These are phyloP conservation scores for Dryas drummondii DNA, from an alignment of 306 rosid species.

Conservation along the genomic window DNA sequence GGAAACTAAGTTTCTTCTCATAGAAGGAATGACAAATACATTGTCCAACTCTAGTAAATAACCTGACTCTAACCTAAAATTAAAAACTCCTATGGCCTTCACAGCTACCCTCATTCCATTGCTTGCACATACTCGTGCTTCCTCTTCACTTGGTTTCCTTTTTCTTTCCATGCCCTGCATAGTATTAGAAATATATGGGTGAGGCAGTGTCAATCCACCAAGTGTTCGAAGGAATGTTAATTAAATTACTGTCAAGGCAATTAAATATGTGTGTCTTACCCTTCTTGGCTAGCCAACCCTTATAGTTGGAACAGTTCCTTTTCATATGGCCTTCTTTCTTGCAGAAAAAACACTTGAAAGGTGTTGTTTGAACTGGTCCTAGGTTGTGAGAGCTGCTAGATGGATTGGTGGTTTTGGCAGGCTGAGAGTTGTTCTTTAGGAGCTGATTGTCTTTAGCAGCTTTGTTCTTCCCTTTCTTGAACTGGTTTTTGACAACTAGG, in stretches of 20 bases:
- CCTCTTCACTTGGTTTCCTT: neutral
- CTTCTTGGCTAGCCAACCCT: conserved; percentile 3
- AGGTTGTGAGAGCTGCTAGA: too few relatives aligned
- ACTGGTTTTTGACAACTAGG: too few relatives aligned
- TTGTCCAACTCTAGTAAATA: too few relatives aligned
- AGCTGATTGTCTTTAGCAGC: too few relatives aligned
- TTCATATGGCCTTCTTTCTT: conserved; percentile 1
- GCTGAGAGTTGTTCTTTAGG: too few relatives aligned
- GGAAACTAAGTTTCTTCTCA: too few relatives aligned
- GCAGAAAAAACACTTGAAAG: conserved; percentile 1
- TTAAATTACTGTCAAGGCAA: too few relatives aligned
- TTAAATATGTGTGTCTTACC: neutral
- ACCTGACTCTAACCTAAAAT: neutral
- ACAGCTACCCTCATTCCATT: neutral
- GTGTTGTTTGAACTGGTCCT: too few relatives aligned
- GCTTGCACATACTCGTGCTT: neutral
- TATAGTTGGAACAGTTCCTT: neutral
- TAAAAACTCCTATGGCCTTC: neutral
- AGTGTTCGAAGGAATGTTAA: neutral
- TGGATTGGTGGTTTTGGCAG: too few relatives aligned
- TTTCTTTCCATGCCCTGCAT: too few relatives aligned
- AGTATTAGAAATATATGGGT: neutral
- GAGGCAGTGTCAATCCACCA: conserved; percentile 4
- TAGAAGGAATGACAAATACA: too few relatives aligned
- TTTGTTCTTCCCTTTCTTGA: too few relatives aligned